Evolutionary conservation across 441 rosid species (phyloP).

Genomic region (Erodium chrysanthum): DNA sequence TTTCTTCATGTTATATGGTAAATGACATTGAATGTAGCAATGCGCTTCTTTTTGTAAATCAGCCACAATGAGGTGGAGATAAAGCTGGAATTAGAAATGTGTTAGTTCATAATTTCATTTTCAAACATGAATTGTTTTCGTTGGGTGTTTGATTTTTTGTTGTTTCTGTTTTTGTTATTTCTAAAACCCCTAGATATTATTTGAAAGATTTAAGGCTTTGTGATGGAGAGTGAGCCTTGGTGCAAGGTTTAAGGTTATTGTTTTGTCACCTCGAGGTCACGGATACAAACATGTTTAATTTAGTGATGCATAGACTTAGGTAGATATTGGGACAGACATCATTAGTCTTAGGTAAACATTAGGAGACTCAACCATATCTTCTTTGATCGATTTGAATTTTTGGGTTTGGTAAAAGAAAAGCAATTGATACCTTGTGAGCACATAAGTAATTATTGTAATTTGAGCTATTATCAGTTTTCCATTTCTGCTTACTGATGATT

Average conservation of each 20-base stretch:
- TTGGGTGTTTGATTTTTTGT: neutral
- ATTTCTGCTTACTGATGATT: neutral
- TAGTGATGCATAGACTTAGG: neutral
- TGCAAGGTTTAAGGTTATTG: neutral
- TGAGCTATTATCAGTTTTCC: neutral
- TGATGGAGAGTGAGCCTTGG: neutral
- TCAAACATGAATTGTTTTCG: neutral
- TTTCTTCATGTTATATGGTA: neutral
- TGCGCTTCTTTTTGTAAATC: neutral
- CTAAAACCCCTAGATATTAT: neutral
- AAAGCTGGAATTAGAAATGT: neutral
- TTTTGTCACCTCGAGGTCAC: neutral
- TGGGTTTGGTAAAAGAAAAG: neutral
- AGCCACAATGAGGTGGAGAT: neutral
- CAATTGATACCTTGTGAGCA: neutral
- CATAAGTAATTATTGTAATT: neutral
- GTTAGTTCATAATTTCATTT: neutral
- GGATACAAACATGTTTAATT: neutral
- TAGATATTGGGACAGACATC: neutral
- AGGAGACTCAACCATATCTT: neutral
- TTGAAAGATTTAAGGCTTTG: neutral
- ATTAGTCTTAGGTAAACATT: neutral
- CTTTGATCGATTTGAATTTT: neutral
- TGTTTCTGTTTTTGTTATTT: neutral
- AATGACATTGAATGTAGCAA: neutral